Percentiles rank a stretch among this genome's conserved stretches.
Evolutionary conservation across 139 green algal species (phyloP).

Genomic region (Dunaliella sp.): DNA sequence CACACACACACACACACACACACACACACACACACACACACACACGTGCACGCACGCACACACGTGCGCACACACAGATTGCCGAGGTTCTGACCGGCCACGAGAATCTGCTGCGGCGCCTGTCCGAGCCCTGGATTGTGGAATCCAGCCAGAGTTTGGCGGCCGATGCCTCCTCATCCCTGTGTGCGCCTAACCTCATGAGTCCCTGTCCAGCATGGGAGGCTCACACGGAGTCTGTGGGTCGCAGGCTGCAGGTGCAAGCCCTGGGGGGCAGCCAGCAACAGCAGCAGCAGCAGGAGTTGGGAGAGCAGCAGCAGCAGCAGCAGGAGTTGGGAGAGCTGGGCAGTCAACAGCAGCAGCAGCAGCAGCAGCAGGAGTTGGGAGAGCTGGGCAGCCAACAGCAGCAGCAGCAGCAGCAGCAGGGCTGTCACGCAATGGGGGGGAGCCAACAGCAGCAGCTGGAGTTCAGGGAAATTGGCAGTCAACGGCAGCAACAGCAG

Average conservation of each 20-base stretch:
- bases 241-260: not conserved
- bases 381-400: not conserved
- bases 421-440: too few relatives aligned
- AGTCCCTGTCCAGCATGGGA: not conserved
- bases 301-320: not conserved
- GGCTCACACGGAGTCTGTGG: not conserved
- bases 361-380: not conserved
- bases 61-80: not conserved
- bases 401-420: not conserved
- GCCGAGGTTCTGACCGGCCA: not conserved
- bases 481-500: not conserved
- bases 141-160: not conserved
- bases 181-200: not conserved
- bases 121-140: not conserved
- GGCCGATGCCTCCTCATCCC: not conserved
- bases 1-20: not conserved
- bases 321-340: not conserved
- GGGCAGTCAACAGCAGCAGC: not conserved
- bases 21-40: not conserved
- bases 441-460: not conserved
- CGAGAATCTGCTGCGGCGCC: not conserved
- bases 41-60: not conserved
- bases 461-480: not conserved
- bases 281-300: not conserved
- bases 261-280: not conserved